Conservation (phyloP, 306 rosid species). For the Vigna hirtella region DNA sequence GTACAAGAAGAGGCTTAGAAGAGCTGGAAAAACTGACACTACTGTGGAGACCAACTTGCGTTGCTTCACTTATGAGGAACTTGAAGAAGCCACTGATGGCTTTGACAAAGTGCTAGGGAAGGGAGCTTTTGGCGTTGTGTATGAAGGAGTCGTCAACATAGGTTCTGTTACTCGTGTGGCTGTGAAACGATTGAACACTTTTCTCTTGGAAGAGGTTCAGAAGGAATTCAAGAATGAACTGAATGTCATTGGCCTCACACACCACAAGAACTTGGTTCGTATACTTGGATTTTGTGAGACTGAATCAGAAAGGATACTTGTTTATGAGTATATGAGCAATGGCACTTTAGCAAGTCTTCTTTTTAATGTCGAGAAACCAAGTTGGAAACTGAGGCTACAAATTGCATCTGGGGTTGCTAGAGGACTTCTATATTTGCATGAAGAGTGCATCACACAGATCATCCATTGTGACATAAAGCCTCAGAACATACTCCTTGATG, state of each 20-base stretch:
- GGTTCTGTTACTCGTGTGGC: constrained; percentile 44
- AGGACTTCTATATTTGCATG: constrained; percentile 53
- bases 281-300: constrained; percentile 49
- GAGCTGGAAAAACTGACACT: neutral
- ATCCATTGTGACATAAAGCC: constrained; percentile 60
- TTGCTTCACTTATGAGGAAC: constrained; percentile 49
- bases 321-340: constrained; percentile 55
- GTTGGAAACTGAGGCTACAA: constrained; percentile 47
- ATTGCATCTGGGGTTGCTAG: constrained; percentile 47
- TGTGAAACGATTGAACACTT: constrained; percentile 53
- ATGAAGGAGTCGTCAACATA: constrained; percentile 45
- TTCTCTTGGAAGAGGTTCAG: constrained; percentile 44
- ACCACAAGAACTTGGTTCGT: constrained; percentile 54
- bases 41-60: constrained; percentile 41
- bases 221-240: constrained; percentile 59
- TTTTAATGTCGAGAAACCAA: constrained; percentile 42
- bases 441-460: constrained; percentile 50
- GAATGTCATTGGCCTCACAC: constrained; percentile 49
- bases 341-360: constrained; percentile 50
- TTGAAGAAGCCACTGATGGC: constrained; percentile 49
- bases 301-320: constrained; percentile 42
- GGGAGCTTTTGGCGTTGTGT: constrained; percentile 53
- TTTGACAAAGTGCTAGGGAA: constrained; percentile 45
- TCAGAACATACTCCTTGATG: constrained; percentile 53
- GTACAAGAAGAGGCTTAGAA: constrained; percentile 31